Base-by-base conservation (phyloP, 352 stramenopile genomes). In the Pythium scleroteichum region DNA sequence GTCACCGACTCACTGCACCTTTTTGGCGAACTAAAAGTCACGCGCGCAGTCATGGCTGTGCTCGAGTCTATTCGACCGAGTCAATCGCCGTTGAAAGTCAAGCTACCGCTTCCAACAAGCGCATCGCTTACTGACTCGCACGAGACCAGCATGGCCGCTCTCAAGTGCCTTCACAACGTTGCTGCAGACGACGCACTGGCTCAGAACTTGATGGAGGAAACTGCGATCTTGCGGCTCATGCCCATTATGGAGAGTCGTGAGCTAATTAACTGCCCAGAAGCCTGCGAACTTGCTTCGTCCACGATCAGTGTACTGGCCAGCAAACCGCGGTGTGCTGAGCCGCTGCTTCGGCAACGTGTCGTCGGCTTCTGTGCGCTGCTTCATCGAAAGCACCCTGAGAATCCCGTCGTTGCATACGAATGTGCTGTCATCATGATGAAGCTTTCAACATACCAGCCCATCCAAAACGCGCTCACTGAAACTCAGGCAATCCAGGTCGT, bases 1-100 rank as follows among this genome's bases (percentile, higher is more conserved):
- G 75, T 94, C 32, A 83, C 68, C 0, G 85, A 94, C 60, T 89
- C 82, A 1, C 55, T 91, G 2, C 82, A 94, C 50, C 48, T 94
- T 4, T 91, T 88, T 57, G 69, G 71, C 7, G 82, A 94, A 51
- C 69, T 92, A n/a, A 71, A 71, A 20, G 78, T 94, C 0, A 62
- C 70, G 2, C 60, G 69, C 1, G 80, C 79, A 0, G 74, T 90
- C 0, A 62, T 92, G 20, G 41, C 51, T 1, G 53, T 92, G 13
- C 71, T 94, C 0, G 80, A 94, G 20, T 53, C 63, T 5, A 64
- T 61, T 19, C 39, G 26, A 12, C 17, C 38, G 3, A 45, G 2
- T 20, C 26, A 58, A 51, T 13, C 17, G 5, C 16, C 51, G 14
- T 29, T 1, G n/a, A 53, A 46, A 29, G 19, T 46, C 3, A 46